phyloP scores from a whole-genome alignment of 179 eudicot genomes.

The Spinacia oleracea region DNA sequence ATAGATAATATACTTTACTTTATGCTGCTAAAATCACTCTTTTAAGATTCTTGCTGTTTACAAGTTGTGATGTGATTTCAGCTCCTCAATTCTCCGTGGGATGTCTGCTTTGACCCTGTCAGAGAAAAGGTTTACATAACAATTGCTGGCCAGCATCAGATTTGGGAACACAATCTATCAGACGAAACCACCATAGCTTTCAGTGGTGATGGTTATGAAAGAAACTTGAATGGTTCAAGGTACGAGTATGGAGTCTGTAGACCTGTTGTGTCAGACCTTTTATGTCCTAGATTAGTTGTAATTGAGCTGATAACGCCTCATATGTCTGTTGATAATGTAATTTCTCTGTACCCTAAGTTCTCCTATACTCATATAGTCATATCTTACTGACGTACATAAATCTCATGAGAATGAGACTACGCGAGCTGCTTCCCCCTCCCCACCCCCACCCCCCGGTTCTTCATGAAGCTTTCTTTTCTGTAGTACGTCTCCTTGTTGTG shows the following conservation, averaged over 20 bases:
- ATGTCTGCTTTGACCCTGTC: slow-evolving; percentile 78
- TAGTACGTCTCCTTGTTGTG: neutral
- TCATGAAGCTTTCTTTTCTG: neutral
- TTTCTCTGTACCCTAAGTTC: neutral
- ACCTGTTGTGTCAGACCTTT: no score
- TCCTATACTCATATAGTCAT: neutral
- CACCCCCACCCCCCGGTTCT: neutral
- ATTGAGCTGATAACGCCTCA: slow-evolving; percentile 17
- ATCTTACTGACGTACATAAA: no score
- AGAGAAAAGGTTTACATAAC: slow-evolving; percentile 79
- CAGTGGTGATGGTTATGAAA: slow-evolving; percentile 97
- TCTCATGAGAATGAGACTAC: no score
- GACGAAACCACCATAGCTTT: slow-evolving; percentile 70
- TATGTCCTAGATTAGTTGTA: neutral
- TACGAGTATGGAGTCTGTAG: slow-evolving; percentile 22
- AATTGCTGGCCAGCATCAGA: slow-evolving; percentile 99
- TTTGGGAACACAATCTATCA: slow-evolving; percentile 71
- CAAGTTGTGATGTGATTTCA: slow-evolving; percentile 36
- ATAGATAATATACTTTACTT: neutral
- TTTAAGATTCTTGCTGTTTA: slow-evolving; percentile 11
- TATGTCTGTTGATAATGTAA: no score
- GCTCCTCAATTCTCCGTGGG: slow-evolving; percentile 99
- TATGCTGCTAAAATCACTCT: slow-evolving; percentile 4
- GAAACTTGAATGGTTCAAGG: slow-evolving; percentile 94
- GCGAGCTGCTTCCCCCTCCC: neutral